Evolutionary conservation across 805 yeast genomes (phyloP).

Genomic region (Sungouiozyma intestinalis): DNA sequence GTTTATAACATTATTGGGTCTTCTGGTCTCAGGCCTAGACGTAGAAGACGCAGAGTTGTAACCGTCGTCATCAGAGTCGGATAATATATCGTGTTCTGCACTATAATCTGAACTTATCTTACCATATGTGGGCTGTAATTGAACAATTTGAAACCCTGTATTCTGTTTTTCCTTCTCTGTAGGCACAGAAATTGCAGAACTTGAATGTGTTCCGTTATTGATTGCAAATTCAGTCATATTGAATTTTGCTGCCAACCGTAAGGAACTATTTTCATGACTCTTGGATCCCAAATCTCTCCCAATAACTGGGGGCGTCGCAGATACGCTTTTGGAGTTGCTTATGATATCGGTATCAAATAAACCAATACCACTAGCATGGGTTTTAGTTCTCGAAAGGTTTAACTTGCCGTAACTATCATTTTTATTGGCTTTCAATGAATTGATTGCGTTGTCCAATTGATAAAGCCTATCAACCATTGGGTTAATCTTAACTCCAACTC

Average conservation of each 20-base stretch:
- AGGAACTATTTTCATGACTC: constrained; percentile 2
- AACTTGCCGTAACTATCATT: neutral
- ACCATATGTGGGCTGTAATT: constrained; percentile 10
- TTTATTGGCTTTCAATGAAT: neutral
- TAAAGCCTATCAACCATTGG: constrained; percentile 25
- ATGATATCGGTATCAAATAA: constrained; percentile 22
- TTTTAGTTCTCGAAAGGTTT: neutral
- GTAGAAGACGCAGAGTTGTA: neutral
- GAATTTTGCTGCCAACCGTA: constrained; percentile 11
- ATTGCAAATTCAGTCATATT: constrained; percentile 9
- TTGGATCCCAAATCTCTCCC: neutral
- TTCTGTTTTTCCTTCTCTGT: constrained; percentile 20
- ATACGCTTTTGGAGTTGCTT: constrained; percentile 19
- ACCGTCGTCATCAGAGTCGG: constrained; percentile 2
- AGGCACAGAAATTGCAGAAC: constrained; percentile 15
- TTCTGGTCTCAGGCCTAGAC: constrained; percentile 12
- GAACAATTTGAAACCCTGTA: constrained; percentile 22
- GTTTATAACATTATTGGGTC: constrained; percentile 16
- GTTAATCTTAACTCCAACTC: constrained; percentile 19
- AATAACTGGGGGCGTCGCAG: constrained; percentile 12
- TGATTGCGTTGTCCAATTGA: constrained; percentile 29
- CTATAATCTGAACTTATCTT: constrained; percentile 4
- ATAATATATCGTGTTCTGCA: neutral
- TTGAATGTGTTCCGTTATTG: constrained; percentile 10
- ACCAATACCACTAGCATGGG: constrained; percentile 13